phyloP scores from a whole-genome alignment of 2,329 filamentous ascomycete genomes.

The Calonectria pseudoreteaudii region DNA sequence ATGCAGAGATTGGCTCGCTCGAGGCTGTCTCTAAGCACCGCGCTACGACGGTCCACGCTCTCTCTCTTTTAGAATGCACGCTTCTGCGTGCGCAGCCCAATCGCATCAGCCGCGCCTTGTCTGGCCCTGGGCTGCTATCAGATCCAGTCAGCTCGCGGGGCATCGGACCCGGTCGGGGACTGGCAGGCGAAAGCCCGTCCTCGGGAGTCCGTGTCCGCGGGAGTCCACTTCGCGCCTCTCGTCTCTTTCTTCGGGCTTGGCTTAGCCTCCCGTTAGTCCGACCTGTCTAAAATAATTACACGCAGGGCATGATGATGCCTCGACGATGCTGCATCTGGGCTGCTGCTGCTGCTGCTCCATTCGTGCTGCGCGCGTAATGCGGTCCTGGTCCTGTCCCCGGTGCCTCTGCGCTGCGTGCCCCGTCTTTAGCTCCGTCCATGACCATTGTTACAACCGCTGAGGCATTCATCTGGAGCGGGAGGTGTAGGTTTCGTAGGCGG shows the following conservation, averaged over 20 bases:
- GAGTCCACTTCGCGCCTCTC: background rate
- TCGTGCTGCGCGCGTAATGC: background rate
- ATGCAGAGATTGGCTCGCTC: background rate
- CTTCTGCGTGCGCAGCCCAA: conserved; percentile 1
- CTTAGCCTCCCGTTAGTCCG: background rate
- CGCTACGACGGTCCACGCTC: background rate
- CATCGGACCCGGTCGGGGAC: background rate
- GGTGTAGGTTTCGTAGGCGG: conserved; percentile 5
- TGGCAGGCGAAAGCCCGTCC: background rate
- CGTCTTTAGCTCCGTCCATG: background rate
- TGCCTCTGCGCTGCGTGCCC: background rate
- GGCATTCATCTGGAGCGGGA: background rate
- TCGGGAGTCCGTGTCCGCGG: background rate
- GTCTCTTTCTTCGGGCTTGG: background rate
- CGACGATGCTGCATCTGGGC: background rate
- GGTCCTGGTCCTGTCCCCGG: background rate
- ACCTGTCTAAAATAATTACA: background rate
- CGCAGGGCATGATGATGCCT: background rate
- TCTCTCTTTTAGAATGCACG: background rate
- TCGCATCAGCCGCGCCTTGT: background rate
- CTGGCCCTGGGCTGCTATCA: background rate
- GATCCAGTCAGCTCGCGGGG: background rate
- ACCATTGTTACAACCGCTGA: background rate
- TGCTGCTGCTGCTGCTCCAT: background rate
- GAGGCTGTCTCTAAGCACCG: background rate